Base-by-base conservation (phyloP, 345 rosid genomes). In the Gynandropsis gynandra region DNA sequence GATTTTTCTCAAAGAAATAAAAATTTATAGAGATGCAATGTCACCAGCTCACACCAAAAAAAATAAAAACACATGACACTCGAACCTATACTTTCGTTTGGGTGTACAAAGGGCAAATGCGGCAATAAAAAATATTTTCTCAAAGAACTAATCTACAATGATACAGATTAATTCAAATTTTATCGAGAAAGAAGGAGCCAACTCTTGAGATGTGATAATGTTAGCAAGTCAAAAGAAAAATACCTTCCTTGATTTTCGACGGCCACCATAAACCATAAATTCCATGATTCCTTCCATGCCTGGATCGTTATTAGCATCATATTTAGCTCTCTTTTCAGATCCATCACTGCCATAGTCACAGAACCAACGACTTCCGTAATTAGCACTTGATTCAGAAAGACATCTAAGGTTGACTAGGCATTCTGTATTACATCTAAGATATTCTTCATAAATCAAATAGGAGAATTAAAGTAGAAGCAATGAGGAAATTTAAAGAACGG, bases 191-290 rank as follows among this genome's bases (percentile, higher is more conserved):
- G 54, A 54, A 52, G 10, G 4, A 35, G 37, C 17, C 51, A 1
- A 5, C 29, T 53, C 15, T 21, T 11, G 13, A 35, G 47, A 24
- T 11, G 21, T n/a, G 10, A 10, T 18, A 12, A 49, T 9, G 20
- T 38, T 41, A 41, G 62, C 44, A 20, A 56, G 36, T 46, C 5
- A 24, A 48, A 13, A 13, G 20, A 34, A 35, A 48, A 37, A 62
- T 14, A 82, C 82, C 82, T 76, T 89, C 35, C 77, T 74, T 5
- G 79, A 61, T 73, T 59, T 83, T 52, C 80, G 68, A 6, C 82
- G 73, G 43, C 65, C 52, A 35, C 92, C 81, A 36, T 63, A 70
- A 67, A 66, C 59, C 65, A 77, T 47, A 7, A 66, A 63, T 59
- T 79, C 83, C 87, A 77, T 75, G 56, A 87, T 69, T 47, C 73